A percentile compares a stretch with the other conserved stretches of the same genome.
These are phyloP conservation scores for Starmerella vitae DNA, from an alignment of 805 yeast genomes.

Conservation along the genomic window DNA sequence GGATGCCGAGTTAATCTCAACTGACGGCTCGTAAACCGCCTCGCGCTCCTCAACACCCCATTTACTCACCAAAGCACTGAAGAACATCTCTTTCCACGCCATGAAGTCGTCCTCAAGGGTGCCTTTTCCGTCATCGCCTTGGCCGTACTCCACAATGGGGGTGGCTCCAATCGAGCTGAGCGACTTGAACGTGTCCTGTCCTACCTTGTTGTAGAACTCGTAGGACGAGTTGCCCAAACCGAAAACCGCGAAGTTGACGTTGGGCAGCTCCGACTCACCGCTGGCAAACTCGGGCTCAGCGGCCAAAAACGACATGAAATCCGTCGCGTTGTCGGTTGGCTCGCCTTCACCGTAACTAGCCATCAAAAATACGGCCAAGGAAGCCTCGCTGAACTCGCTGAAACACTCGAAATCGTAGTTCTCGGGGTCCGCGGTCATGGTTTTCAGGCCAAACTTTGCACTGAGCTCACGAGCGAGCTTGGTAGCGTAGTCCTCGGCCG, in stretches of 20 bases:
- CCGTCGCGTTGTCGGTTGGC: slow-evolving; percentile 87
- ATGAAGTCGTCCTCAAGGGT: slow-evolving; percentile 90
- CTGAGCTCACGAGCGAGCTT: slow-evolving; percentile 81
- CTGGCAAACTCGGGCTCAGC: slow-evolving; percentile 38
- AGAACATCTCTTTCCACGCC: slow-evolving; percentile 75
- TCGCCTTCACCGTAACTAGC: slow-evolving; percentile 99
- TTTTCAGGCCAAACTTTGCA: slow-evolving; percentile 63
- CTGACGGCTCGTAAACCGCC: slow-evolving; percentile 59
- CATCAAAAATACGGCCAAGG: slow-evolving; percentile 59
- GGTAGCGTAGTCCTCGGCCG: slow-evolving; percentile 93
- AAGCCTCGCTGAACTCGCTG: slow-evolving; percentile 44
- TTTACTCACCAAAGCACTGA: slow-evolving; percentile 49
- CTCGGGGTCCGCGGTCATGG: slow-evolving; percentile 78
- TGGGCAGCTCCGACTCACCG: slow-evolving; percentile 33
- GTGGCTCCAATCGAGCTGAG: slow-evolving; percentile 55
- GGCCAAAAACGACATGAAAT: slow-evolving; percentile 53
- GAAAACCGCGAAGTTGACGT: slow-evolving; percentile 58
- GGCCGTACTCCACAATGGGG: slow-evolving; percentile 62
- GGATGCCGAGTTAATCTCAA: slow-evolving; percentile 25
- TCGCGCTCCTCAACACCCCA: slow-evolving; percentile 70
- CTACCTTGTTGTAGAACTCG: slow-evolving; percentile 79
- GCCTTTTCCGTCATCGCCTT: slow-evolving; percentile 92
- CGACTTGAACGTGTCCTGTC: slow-evolving; percentile 39
- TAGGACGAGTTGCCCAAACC: slow-evolving; percentile 93
- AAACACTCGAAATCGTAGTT: slow-evolving; percentile 75